Evolutionary conservation across 1,284 basidiomycete genomes (phyloP).

Genomic region (Fomitopsis betulina): DNA sequence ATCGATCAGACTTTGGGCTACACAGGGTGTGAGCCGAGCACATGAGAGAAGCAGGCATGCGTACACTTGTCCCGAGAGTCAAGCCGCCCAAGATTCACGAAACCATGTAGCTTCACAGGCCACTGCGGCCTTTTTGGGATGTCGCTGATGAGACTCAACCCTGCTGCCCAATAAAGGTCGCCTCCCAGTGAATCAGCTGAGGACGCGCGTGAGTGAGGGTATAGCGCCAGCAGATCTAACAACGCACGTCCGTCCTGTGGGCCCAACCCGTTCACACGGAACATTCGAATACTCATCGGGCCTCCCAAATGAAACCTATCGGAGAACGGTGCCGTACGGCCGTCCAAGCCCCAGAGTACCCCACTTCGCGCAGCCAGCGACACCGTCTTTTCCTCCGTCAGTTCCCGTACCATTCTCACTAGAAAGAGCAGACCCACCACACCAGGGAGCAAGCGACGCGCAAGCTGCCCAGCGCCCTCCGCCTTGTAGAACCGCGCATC

Average conservation of each 20-base stretch:
- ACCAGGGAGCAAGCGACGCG: conserved; percentile 52
- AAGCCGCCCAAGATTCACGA: conserved; percentile 86
- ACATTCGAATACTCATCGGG: conserved; percentile 85
- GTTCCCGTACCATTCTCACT: not conserved
- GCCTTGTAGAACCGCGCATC: conserved; percentile 73
- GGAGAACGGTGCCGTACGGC: conserved; percentile 49
- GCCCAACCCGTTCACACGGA: conserved; percentile 83
- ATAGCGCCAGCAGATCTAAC: not conserved
- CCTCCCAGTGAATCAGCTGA: conserved; percentile 83
- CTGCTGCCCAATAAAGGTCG: conserved; percentile 83
- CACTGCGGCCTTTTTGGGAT: conserved; percentile 78
- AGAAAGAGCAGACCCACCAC: conserved; percentile 39
- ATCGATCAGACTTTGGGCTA: conserved; percentile 38
- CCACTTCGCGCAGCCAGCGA: conserved; percentile 65
- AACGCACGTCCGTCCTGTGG: conserved; percentile 72
- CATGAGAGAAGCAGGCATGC: conserved; percentile 16
- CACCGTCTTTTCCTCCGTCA: conserved; percentile 40
- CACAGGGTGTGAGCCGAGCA: not conserved
- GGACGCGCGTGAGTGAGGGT: not conserved
- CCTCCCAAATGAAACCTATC: conserved; percentile 96
- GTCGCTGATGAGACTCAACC: conserved; percentile 77
- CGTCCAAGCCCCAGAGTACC: conserved; percentile 49
- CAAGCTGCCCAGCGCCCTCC: conserved; percentile 63
- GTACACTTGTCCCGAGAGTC: conserved; percentile 58
- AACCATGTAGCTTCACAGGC: conserved; percentile 86